Evolutionary conservation across 2,329 filamentous ascomycete genomes (phyloP).

Genomic region (Anisogramma anomala): DNA sequence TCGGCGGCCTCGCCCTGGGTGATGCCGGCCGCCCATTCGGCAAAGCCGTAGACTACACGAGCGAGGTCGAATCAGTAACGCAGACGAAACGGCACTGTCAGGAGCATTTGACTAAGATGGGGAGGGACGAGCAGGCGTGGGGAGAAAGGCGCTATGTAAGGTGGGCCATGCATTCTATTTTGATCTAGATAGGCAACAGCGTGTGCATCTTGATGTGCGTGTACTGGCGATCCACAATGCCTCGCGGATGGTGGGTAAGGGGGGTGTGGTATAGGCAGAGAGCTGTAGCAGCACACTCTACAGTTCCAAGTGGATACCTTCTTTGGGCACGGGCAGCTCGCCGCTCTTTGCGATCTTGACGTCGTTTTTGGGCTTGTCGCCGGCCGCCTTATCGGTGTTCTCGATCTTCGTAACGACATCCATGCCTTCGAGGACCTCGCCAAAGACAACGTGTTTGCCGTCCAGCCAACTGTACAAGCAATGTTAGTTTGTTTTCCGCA

Average conservation of each 20-base stretch:
- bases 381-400: slow-evolving; percentile 50
- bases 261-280: slow-evolving; percentile 24
- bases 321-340: slow-evolving; percentile 69
- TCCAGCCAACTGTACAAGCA: slow-evolving; percentile 56
- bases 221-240: not conserved
- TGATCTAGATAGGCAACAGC: not conserved
- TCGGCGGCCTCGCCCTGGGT: slow-evolving; percentile 22
- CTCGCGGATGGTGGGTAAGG: slow-evolving; percentile 10
- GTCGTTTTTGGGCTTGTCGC: slow-evolving; percentile 56
- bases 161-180: slow-evolving; percentile 8
- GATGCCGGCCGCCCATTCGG: slow-evolving; percentile 28
- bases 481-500: slow-evolving; percentile 7
- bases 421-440: slow-evolving; percentile 78
- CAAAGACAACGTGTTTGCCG: slow-evolving; percentile 76
- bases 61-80: slow-evolving; percentile 23
- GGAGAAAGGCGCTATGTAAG: not conserved
- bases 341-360: slow-evolving; percentile 77
- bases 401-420: slow-evolving; percentile 72
- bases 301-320: slow-evolving; percentile 90
- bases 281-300: slow-evolving; percentile 29
- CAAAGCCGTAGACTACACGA: slow-evolving; percentile 24
- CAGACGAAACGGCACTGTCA: slow-evolving; percentile 6
- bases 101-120: slow-evolving; percentile 10
- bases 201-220: slow-evolving; percentile 7
- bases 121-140: not conserved